A percentile compares a stretch with the other conserved stretches of the same genome.
phyloP scores from a whole-genome alignment of 176 grass and related monocot species.

The Aegilops bicornis region DNA sequence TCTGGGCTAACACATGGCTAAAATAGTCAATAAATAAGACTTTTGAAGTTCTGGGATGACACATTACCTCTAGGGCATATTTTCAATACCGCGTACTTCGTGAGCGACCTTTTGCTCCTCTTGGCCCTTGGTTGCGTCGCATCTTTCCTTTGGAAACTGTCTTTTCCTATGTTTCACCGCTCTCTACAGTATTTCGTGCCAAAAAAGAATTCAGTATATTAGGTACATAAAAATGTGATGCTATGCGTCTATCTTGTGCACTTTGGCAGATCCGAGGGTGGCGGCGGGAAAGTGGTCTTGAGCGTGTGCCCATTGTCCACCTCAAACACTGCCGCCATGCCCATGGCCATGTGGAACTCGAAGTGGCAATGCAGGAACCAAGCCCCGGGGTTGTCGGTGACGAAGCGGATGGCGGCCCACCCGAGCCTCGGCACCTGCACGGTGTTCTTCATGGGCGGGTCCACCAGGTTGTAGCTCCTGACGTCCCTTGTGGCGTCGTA shows the following conservation, averaged over 20 bases:
- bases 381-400: not conserved
- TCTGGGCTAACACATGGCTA: no score
- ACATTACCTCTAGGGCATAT: no score
- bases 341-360: conserved; percentile 2
- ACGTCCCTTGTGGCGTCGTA: not conserved
- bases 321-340: not conserved
- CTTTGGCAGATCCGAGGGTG: not conserved
- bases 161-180: no score
- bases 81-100: no score
- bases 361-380: not conserved
- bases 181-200: no score
- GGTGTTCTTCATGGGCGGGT: not conserved
- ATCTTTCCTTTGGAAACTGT: no score
- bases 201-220: no score
- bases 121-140: no score
- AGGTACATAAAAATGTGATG: no score
- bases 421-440: not conserved
- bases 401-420: not conserved
- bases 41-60: no score
- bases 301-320: not conserved
- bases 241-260: not conserved
- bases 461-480: not conserved
- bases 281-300: not conserved
- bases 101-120: no score
- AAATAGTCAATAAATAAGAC: no score